Percentiles rank a stretch among this genome's conserved stretches.
Evolutionary conservation across 257 asterid genomes (phyloP).

Genomic region (Anisodus acutangulus): DNA sequence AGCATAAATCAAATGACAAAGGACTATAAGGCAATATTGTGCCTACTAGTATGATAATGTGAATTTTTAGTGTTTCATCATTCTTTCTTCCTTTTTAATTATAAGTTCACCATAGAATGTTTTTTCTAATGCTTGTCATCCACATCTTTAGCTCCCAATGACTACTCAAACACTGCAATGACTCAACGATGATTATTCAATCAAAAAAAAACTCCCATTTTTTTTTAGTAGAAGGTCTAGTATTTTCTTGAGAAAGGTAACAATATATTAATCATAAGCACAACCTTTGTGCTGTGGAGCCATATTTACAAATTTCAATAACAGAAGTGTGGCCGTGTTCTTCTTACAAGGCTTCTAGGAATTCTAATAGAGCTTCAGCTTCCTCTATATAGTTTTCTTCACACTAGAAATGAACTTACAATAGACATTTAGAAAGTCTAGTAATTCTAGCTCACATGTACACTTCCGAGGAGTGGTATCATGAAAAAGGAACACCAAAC

Average conservation of each 20-base stretch:
- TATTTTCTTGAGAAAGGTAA: background rate
- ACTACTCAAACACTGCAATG: background rate
- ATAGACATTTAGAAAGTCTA: background rate
- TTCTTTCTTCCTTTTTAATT: background rate
- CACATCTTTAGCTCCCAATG: background rate
- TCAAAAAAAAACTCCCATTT: background rate
- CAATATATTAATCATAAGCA: background rate
- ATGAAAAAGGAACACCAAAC: slow-evolving; percentile 2
- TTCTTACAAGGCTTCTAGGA: background rate
- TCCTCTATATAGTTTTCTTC: background rate
- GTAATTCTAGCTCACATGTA: background rate
- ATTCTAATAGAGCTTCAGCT: background rate
- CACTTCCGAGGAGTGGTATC: background rate
- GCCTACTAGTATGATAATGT: background rate
- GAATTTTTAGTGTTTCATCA: background rate
- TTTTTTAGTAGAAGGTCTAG: background rate
- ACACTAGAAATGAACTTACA: background rate
- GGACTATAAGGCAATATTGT: no score
- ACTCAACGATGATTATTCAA: background rate
- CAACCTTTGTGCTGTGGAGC: background rate
- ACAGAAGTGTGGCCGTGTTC: background rate
- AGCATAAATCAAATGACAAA: no score
- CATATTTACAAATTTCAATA: background rate
- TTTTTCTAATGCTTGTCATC: background rate
- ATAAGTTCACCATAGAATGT: background rate